These are phyloP conservation scores for Cenchrus americanus DNA, from an alignment of 176 grass and related monocot genomes.

Conservation along the genomic window DNA sequence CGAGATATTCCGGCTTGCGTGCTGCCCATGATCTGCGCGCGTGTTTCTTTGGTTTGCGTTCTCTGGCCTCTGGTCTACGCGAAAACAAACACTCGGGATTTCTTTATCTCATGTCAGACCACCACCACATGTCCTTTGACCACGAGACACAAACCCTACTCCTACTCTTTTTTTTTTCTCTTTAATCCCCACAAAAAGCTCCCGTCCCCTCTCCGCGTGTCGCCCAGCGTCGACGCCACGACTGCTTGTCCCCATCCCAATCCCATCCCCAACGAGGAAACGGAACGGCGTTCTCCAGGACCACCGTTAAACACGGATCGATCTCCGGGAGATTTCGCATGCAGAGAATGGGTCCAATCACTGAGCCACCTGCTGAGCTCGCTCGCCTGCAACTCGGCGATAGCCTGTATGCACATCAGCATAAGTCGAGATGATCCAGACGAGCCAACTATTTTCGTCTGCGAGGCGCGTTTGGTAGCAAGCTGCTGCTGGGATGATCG, in stretches of 20 bases:
- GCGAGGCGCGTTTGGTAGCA: not conserved
- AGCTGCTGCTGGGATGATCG: not conserved
- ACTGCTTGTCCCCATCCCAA: not conserved
- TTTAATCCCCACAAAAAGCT: not conserved
- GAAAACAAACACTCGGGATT: not conserved
- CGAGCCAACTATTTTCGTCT: no score
- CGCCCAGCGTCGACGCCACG: not conserved
- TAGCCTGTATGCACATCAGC: no score
- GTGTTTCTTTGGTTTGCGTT: not conserved
- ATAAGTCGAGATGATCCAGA: no score
- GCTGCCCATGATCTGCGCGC: not conserved
- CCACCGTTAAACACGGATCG: not conserved
- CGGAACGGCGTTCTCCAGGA: not conserved
- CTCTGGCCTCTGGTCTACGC: not conserved
- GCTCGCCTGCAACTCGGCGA: not conserved
- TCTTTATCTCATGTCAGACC: not conserved
- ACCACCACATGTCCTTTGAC: not conserved
- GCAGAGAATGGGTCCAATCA: not conserved
- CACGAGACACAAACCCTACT: not conserved
- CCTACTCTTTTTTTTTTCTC: no score
- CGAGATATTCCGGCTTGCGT: not conserved
- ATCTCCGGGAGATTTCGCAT: not conserved
- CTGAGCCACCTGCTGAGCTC: no score
- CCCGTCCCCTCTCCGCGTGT: not conserved
- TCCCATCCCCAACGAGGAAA: no score